Conservation (phyloP, 176 grass and related monocot genomes). For the Aegilops tauschii region DNA sequence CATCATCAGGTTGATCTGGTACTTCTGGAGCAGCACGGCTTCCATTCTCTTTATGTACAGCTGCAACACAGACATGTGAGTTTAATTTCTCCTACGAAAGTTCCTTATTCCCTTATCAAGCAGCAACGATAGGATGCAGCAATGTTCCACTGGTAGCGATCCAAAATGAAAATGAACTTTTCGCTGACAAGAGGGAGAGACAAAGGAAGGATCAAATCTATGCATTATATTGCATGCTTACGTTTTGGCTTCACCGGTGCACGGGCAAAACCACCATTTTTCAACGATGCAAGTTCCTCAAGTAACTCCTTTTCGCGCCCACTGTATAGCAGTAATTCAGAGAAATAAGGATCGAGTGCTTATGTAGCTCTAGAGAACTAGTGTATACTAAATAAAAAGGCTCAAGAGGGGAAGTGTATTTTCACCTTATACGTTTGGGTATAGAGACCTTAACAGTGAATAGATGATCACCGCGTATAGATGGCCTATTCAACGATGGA, state of each 20-base stretch:
- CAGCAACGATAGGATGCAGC: background rate
- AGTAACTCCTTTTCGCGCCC: slow-evolving; percentile 77
- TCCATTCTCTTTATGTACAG: slow-evolving; percentile 47
- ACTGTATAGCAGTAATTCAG: slow-evolving; percentile 40
- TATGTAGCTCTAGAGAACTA: slow-evolving; percentile 2
- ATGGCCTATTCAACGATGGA: slow-evolving; percentile 86
- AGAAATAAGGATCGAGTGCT: background rate
- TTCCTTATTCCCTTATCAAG: background rate
- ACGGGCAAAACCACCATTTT: slow-evolving; percentile 32
- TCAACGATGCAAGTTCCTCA: slow-evolving; percentile 84
- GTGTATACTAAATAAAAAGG: background rate
- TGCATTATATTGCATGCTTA: slow-evolving; percentile 24
- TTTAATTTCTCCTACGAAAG: slow-evolving; percentile 6
- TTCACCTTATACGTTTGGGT: slow-evolving; percentile 90
- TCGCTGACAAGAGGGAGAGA: background rate
- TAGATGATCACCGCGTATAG: slow-evolving; percentile 89
- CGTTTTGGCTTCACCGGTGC: slow-evolving; percentile 52
- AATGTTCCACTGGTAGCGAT: slow-evolving; percentile 13
- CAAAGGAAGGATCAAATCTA: background rate
- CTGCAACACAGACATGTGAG: slow-evolving; percentile 31
- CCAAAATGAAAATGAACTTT: slow-evolving; percentile 16
- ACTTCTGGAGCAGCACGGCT: slow-evolving; percentile 36
- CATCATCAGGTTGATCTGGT: slow-evolving; percentile 42
- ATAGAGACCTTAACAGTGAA: slow-evolving; percentile 89
- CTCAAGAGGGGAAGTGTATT: slow-evolving; percentile 11